Percentiles rank a stretch among this genome's conserved stretches.
These are phyloP conservation scores for Phytopythium sindhum DNA, from an alignment of 352 stramenopile species.

Conservation along the genomic window DNA sequence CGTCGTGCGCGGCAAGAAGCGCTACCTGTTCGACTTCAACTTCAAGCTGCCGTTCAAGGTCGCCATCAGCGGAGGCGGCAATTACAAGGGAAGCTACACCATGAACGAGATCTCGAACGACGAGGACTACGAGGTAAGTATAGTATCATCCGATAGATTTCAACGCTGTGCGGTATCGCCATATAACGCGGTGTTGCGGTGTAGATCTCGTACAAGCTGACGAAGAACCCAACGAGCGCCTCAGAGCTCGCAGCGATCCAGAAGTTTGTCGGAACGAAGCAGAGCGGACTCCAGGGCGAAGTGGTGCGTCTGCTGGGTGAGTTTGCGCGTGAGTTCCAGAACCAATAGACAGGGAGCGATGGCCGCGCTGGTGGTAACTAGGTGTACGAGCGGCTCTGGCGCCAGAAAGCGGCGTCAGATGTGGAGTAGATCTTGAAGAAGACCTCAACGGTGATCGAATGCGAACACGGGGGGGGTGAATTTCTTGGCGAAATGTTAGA, in stretches of 20 bases:
- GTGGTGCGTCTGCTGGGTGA: slow-evolving; percentile 52
- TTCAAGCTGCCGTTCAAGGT: slow-evolving; percentile 78
- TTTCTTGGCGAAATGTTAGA: background rate
- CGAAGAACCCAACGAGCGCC: slow-evolving; percentile 43
- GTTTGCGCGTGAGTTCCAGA: slow-evolving; percentile 64
- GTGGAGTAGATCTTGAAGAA: slow-evolving; percentile 2
- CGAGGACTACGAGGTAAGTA: slow-evolving; percentile 75
- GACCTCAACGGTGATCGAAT: background rate
- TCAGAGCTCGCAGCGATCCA: slow-evolving; percentile 44
- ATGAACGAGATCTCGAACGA: slow-evolving; percentile 88
- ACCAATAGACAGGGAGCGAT: slow-evolving; percentile 41
- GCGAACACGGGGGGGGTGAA: background rate
- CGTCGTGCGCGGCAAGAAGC: slow-evolving; percentile 86
- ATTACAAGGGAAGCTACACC: slow-evolving; percentile 61
- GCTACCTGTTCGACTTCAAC: slow-evolving; percentile 86
- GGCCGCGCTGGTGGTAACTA: background rate
- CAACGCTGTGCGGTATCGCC: background rate
- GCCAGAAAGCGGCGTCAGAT: background rate
- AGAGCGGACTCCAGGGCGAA: slow-evolving; percentile 59
- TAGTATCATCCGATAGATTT: background rate
- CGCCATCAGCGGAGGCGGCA: slow-evolving; percentile 34
- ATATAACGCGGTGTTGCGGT: background rate
- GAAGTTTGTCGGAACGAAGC: slow-evolving; percentile 43
- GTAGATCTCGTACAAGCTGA: slow-evolving; percentile 56
- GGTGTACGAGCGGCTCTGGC: background rate